Conservation (phyloP, 1,284 basidiomycete species). For the Quambalaria eucalypti region DNA sequence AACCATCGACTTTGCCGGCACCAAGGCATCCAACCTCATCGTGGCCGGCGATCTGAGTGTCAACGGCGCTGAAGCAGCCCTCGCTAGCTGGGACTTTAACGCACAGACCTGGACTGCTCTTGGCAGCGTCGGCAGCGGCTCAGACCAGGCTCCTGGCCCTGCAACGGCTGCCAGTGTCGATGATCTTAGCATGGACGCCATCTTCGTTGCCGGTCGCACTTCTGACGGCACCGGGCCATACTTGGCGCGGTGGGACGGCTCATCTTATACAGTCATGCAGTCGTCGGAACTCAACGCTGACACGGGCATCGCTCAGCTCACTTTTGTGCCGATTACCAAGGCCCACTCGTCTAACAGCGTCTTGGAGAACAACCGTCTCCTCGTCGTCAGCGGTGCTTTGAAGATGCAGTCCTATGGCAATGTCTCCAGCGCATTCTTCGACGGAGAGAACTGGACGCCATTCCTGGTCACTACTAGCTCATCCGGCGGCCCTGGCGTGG, state of each 20-base stretch:
- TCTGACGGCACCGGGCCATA: conserved; percentile 23
- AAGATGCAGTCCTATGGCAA: conserved; percentile 60
- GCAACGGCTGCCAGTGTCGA: conserved; percentile 81
- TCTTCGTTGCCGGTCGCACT: conserved; percentile 74
- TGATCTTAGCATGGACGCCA: conserved; percentile 66
- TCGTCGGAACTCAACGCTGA: conserved; percentile 48
- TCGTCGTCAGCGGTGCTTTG: conserved; percentile 81
- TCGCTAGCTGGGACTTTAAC: conserved; percentile 62
- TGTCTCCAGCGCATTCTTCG: conserved; percentile 63
- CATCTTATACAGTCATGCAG: conserved; percentile 13
- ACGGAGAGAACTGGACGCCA: conserved; percentile 73
- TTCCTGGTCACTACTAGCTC: conserved; percentile 66
- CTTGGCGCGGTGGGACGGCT: conserved; percentile 34
- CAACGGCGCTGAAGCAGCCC: conserved; percentile 58
- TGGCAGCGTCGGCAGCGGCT: conserved; percentile 60
- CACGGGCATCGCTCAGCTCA: conserved; percentile 70
- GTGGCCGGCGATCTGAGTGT: conserved; percentile 63
- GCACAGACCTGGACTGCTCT: conserved; percentile 57
- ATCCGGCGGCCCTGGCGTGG: conserved; percentile 62
- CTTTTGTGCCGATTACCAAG: conserved; percentile 72
- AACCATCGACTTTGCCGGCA: conserved; percentile 61
- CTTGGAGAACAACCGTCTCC: conserved; percentile 75
- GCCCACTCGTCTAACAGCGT: conserved; percentile 62
- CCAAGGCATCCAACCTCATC: conserved; percentile 33
- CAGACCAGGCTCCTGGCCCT: conserved; percentile 67